Conservation (phyloP, 257 asterid genomes). For the Nicotiana benthamiana region DNA sequence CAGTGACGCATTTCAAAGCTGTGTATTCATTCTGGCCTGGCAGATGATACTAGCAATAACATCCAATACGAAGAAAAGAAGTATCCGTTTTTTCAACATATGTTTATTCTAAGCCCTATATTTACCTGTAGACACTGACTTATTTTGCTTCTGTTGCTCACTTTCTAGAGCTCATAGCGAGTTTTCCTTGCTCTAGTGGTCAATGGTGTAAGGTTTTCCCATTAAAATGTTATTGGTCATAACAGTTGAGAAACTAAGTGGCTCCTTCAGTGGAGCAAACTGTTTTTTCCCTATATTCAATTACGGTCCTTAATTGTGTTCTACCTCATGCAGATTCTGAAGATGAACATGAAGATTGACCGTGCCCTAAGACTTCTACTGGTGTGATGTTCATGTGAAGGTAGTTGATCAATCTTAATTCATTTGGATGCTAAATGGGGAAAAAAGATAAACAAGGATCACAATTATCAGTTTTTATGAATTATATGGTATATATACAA, state of each 20-base stretch:
- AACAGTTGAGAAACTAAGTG: background rate
- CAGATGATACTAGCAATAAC: background rate
- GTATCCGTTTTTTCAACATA: background rate
- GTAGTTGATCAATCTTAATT: slow-evolving; percentile 1
- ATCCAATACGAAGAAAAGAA: background rate
- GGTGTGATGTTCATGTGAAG: background rate
- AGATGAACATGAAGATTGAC: slow-evolving; percentile 43
- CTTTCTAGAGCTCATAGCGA: background rate
- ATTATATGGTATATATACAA: background rate
- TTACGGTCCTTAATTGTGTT: background rate
- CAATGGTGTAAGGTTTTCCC: background rate
- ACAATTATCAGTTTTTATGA: background rate
- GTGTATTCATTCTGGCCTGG: background rate
- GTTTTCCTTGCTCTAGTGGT: background rate
- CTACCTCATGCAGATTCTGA: slow-evolving; percentile 48
- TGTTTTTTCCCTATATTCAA: background rate
- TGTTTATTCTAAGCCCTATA: background rate
- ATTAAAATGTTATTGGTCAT: background rate
- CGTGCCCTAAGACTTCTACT: background rate
- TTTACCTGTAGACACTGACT: background rate
- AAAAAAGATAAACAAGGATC: background rate
- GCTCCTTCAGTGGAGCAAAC: background rate
- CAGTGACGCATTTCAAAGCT: background rate
- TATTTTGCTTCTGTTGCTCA: background rate
- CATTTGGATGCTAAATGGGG: background rate